phyloP scores from a whole-genome alignment of 73 alveolate genomes.

The Paramecium biaurelia region DNA sequence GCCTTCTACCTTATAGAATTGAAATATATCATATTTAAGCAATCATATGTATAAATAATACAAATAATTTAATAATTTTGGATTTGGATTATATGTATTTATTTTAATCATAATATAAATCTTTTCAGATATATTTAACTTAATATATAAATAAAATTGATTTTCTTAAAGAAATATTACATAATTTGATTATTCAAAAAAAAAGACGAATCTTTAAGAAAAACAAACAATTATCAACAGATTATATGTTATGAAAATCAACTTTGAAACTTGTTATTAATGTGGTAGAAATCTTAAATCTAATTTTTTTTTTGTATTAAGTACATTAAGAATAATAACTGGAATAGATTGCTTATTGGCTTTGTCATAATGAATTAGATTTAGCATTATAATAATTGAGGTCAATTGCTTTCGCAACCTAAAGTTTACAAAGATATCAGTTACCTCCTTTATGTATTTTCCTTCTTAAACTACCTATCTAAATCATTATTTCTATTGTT shows the following conservation, averaged over 20 bases:
- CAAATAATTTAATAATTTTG: no score
- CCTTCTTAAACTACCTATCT: background rate
- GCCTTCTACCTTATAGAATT: background rate
- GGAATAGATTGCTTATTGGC: background rate
- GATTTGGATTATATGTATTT: no score
- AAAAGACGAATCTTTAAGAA: background rate
- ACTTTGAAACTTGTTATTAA: background rate
- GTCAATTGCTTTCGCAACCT: constrained; percentile 9
- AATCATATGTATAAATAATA: background rate
- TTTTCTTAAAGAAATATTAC: background rate
- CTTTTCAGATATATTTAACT: background rate
- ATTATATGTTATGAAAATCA: background rate
- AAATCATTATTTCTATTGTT: background rate
- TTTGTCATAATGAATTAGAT: constrained; percentile 35
- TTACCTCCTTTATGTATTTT: background rate
- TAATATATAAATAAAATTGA: background rate
- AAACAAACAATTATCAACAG: background rate
- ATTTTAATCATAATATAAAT: no score
- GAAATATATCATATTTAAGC: background rate
- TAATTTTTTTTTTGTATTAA: background rate
- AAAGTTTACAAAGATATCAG: background rate
- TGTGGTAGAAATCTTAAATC: background rate
- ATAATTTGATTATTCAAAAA: background rate
- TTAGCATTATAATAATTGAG: constrained; percentile 27
- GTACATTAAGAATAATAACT: background rate